Evolutionary conservation across 2,329 filamentous ascomycete species (phyloP), one percentile per base, ranked within the genome.

Genomic region (Hymenoscyphus fructigenus): DNA sequence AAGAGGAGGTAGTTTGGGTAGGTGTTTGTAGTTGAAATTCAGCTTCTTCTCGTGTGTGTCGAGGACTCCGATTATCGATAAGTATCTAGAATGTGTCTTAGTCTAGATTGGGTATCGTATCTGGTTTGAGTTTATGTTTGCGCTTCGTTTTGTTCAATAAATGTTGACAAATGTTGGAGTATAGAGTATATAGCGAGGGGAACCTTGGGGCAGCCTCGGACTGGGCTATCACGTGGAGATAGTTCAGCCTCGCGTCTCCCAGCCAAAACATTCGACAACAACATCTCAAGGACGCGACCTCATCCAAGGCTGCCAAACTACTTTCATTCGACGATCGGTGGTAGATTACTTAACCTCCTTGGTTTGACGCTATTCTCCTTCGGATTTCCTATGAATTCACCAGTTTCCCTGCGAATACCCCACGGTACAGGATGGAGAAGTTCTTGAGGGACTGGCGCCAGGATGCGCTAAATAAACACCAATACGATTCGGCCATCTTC

Each of bases 401-500:
- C 47, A 56, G 36, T 59, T 41, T 36, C 15, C 38, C 23, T 38
- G 41, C 66, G 50, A 60, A 67, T 68, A 66, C 53, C 26, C 57
- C 44, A 12, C 26, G 14, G 26, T 15, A 23, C 36, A 68, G 15
- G 2, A 98, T 99, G 95, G 93, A 98, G 83, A 89, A 88, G 74
- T 97, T 94, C 79, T 85, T 99, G 75, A 90, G 93, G 76, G 90
- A 91, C 75, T 99, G 95, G 95, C 87, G 93, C 76, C 92, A 97
- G 79, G 93, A 97, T 82, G 93, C 94, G 76, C 83, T 97, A 75
- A 94, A 96, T 80, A 95, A 96, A 78, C 92, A 95, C 69, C 95
- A 99, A 77, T 93, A 97, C 78, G 94, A 98, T 70, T 92, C 94
- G 38, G 95, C 95, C 75, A 94, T 98, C 73, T 98, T 96, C 77